Evolutionary conservation across 441 rosid genomes (phyloP).

Genomic region (California macrophylla): DNA sequence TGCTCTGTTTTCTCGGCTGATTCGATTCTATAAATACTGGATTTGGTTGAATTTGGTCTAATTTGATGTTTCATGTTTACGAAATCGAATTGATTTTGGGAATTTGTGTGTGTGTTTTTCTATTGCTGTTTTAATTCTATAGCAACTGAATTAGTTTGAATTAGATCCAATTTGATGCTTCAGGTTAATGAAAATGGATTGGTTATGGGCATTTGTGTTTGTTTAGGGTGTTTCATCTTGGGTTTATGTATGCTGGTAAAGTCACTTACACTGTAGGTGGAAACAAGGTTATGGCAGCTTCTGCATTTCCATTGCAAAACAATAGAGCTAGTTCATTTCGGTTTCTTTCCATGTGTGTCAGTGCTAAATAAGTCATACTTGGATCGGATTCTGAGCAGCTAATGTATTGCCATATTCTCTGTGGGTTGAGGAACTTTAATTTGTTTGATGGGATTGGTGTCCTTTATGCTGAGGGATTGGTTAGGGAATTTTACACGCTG

Average conservation of each 20-base stretch:
- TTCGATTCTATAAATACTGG: not conserved
- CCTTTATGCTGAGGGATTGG: conserved; percentile 32
- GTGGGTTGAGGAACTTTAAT: conserved; percentile 34
- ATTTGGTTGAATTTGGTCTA: not conserved
- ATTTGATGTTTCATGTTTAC: not conserved
- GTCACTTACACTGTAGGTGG: conserved; percentile 33
- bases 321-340: conserved; percentile 18
- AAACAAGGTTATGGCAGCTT: conserved; percentile 41
- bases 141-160: not conserved
- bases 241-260: conserved; percentile 28
- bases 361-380: conserved; percentile 33
- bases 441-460: conserved; percentile 30
- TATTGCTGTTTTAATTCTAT: not conserved
- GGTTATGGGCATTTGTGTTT: not conserved
- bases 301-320: conserved; percentile 32
- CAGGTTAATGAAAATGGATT: not conserved
- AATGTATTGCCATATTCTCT: conserved; percentile 43
- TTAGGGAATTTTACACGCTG: conserved; percentile 23
- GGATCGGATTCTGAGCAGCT: conserved; percentile 32
- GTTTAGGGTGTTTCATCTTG: conserved; percentile 32
- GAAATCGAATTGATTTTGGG: not conserved
- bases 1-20: not conserved
- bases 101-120: not conserved
- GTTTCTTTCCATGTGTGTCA: conserved; percentile 14
- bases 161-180: not conserved